A percentile compares a stretch with the other conserved stretches of the same genome.
phyloP scores from a whole-genome alignment of 106 monocot genomes.

The Agapanthus africanus region DNA sequence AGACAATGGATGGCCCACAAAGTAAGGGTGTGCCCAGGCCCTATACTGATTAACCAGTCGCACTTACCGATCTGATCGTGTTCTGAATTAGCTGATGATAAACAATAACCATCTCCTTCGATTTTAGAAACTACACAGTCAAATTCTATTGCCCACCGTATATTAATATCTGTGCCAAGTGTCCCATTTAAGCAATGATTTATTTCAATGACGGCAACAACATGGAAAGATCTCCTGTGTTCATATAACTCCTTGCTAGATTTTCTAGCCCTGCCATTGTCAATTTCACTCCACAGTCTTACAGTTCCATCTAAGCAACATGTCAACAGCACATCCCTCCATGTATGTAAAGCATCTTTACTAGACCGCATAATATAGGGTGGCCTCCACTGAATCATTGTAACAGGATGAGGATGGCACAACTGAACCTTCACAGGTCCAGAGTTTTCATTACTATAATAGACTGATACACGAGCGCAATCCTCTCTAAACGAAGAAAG shows the following conservation, averaged over 20 bases:
- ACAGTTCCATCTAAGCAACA: slow-evolving; percentile 86
- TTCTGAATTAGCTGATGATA: slow-evolving; percentile 26
- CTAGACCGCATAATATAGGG: no score
- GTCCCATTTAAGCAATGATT: slow-evolving; percentile 51
- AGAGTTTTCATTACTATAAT: slow-evolving; percentile 40
- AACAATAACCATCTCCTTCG: slow-evolving; percentile 18
- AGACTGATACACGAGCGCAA: slow-evolving; percentile 43
- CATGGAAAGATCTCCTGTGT: slow-evolving; percentile 58
- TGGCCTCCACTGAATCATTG: slow-evolving; percentile 93
- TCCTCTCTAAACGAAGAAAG: slow-evolving; percentile 18
- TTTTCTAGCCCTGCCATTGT: slow-evolving; percentile 37
- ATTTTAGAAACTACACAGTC: slow-evolving; percentile 33
- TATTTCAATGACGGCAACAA: slow-evolving; percentile 81
- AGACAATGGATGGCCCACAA: slow-evolving; percentile 88
- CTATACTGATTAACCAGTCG: slow-evolving; percentile 78
- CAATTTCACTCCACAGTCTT: slow-evolving; percentile 90
- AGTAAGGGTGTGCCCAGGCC: slow-evolving; percentile 44
- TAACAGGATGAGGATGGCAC: slow-evolving; percentile 68
- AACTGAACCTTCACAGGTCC: no score
- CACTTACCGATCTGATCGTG: slow-evolving; percentile 47
- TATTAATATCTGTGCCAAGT: slow-evolving; percentile 55
- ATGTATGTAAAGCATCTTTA: slow-evolving; percentile 19
- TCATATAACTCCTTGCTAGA: slow-evolving; percentile 31
- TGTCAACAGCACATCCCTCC: slow-evolving; percentile 68
- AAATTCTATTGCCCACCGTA: slow-evolving; percentile 65